phyloP scores from a whole-genome alignment of 2,329 filamentous ascomycete species.

The Epichloe sp. region DNA sequence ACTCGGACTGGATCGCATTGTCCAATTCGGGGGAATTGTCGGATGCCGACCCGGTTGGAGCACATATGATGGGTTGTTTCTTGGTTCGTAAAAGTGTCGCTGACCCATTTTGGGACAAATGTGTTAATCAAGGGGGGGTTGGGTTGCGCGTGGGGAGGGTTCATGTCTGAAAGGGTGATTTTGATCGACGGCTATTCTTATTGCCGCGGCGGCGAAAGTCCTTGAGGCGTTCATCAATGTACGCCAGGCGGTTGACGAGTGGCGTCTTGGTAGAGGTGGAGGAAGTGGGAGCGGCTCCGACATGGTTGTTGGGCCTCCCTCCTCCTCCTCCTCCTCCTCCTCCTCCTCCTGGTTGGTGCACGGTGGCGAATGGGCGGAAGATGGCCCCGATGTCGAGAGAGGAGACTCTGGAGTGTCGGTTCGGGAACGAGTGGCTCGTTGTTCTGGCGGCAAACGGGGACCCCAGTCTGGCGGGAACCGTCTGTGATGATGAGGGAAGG shows the following conservation, averaged over 20 bases:
- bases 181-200: slow-evolving; percentile 28
- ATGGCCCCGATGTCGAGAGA: slow-evolving; percentile 31
- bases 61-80: not conserved
- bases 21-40: not conserved
- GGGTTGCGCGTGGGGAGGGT: no score
- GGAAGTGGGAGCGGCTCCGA: slow-evolving; percentile 5
- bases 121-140: not conserved
- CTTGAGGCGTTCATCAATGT: slow-evolving; percentile 44
- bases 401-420: slow-evolving; percentile 35
- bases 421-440: slow-evolving; percentile 48
- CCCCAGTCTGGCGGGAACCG: slow-evolving; percentile 36
- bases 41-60: not conserved
- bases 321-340: no score
- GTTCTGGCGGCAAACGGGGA: slow-evolving; percentile 42
- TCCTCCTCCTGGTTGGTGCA: slow-evolving; percentile 27
- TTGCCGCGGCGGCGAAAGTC: slow-evolving; percentile 34
- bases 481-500: slow-evolving; percentile 16
- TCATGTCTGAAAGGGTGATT: slow-evolving; percentile 30
- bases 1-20: not conserved
- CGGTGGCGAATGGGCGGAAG: slow-evolving; percentile 42
- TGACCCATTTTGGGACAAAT: not conserved
- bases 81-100: slow-evolving; percentile 11
- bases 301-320: slow-evolving; percentile 8
- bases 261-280: slow-evolving; percentile 26
- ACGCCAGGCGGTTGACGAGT: slow-evolving; percentile 39